Percentiles rank a stretch among this genome's conserved stretches.
phyloP scores from a whole-genome alignment of 78 protist species.

The Bigelowiella natans region DNA sequence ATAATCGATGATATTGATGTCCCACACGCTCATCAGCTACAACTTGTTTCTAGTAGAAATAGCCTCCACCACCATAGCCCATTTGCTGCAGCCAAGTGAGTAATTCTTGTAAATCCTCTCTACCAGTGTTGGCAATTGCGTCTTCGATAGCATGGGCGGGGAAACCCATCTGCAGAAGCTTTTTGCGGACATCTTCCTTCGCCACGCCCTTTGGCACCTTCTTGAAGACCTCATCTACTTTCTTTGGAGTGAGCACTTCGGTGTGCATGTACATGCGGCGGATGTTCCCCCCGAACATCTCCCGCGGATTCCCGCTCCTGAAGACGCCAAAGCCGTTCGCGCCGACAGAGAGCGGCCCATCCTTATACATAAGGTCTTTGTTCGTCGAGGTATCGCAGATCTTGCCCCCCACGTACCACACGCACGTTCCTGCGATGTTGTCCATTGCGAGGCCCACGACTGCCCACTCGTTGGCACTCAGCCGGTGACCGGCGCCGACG shows the following conservation, averaged over 20 bases:
- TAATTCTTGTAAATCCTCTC: background rate
- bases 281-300: background rate
- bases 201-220: background rate
- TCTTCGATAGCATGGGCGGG: background rate
- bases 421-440: background rate
- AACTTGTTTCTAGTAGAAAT: background rate
- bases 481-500: background rate
- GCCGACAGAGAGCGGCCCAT: background rate
- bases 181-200: background rate
- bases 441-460: background rate
- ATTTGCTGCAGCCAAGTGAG: background rate
- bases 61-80: background rate
- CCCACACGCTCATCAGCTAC: too few species aligned
- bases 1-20: background rate
- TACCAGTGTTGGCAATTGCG: background rate
- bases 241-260: background rate
- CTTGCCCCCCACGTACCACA: background rate
- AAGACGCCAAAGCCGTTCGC: background rate
- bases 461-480: background rate
- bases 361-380: background rate
- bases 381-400: background rate
- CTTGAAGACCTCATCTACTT: background rate
- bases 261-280: background rate
- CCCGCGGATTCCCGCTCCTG: background rate
- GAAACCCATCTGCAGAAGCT: background rate